Evolutionary conservation across 495 filamentous ascomycete species (phyloP), one percentile per base, ranked within the genome.

Genomic region (Parachaetomium inaequale): DNA sequence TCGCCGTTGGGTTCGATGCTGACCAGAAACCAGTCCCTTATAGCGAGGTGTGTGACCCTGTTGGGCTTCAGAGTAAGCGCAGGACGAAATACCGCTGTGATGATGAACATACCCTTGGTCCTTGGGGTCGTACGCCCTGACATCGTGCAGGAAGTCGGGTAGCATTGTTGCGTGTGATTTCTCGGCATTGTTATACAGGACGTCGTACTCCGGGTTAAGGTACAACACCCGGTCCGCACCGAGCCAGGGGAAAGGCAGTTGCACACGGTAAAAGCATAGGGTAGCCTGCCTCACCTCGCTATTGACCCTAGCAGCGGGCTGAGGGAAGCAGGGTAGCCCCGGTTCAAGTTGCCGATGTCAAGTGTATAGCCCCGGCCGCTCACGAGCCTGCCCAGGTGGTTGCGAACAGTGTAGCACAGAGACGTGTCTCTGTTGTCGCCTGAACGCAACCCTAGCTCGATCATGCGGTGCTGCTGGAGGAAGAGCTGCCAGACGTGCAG

Each of bases 401-500:
- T 55, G 52, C 52, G 21, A 32, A 17, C n/a, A 1, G 19, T 17
- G 52, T 38, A 55, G 31, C 38, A 55, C 32, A 17, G 52, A 5
- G 32, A 8, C 32, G 19, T 32, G 28, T 52, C 49, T 15, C n/a
- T 26, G 14, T 53, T 15, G 51, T 34, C 51, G 51, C 21, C 51
- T 5, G 26, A 7, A 10, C 36, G 15, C 5, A 55, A 21, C n/a
- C n/a, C n/a, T n/a, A n/a, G n/a, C 32, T 55, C 52, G 7, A 55
- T 42, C 52, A 42, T 42, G 32, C 52, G 52, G 52, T 55, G 21
- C 34, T 14, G 32, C 34, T 28, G 52, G 34, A 55, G 52, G 34
- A 3, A 26, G 21, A 21, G 8, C 32, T 42, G 52, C 52, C 52
- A 55, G 34, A 55, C 14, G 21, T n/a, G 34, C 19, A 40, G 23